Conservation (phyloP, 805 yeast genomes). For the Candida endomychidarum region DNA sequence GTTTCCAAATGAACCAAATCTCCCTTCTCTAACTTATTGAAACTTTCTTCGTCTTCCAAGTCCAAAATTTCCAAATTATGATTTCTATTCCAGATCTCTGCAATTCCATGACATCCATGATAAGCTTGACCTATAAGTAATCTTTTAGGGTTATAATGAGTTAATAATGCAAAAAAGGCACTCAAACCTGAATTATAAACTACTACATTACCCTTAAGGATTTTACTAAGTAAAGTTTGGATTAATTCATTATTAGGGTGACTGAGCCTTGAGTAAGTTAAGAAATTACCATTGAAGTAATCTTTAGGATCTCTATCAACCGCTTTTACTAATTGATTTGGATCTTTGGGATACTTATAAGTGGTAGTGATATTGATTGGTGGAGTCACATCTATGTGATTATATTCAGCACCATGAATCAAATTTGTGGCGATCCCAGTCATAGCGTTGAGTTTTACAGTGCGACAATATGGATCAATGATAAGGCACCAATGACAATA, state of each 20-base stretch:
- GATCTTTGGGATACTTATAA: conserved; percentile 62
- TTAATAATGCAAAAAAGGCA: conserved; percentile 76
- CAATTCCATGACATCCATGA: conserved; percentile 79
- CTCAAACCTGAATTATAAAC: conserved; percentile 77
- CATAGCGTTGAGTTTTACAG: conserved; percentile 27
- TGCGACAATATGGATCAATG: too few species aligned
- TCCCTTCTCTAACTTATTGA: conserved; percentile 53
- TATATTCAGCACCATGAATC: conserved; percentile 72
- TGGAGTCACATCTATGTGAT: conserved; percentile 65
- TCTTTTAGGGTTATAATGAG: conserved; percentile 68
- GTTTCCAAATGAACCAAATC: conserved; percentile 85
- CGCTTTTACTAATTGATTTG: conserved; percentile 51
- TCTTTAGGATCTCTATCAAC: conserved; percentile 19
- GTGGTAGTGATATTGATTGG: conserved; percentile 86
- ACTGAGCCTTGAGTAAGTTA: conserved; percentile 63
- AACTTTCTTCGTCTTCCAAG: conserved; percentile 30
- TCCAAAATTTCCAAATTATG: conserved; percentile 49
- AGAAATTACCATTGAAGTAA: conserved; percentile 11
- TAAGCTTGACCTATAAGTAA: conserved; percentile 78
- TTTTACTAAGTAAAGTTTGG: conserved; percentile 60
- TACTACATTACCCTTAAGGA: conserved; percentile 65
- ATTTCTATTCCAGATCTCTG: conserved; percentile 60
- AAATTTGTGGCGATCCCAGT: conserved; percentile 52
- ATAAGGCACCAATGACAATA: too few species aligned
- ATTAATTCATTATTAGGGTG: conserved; percentile 72